Percentiles rank a stretch among this genome's conserved stretches.
Conservation (phyloP, 148 eudicot genomes). For the Nepenthes mirabilis region DNA sequence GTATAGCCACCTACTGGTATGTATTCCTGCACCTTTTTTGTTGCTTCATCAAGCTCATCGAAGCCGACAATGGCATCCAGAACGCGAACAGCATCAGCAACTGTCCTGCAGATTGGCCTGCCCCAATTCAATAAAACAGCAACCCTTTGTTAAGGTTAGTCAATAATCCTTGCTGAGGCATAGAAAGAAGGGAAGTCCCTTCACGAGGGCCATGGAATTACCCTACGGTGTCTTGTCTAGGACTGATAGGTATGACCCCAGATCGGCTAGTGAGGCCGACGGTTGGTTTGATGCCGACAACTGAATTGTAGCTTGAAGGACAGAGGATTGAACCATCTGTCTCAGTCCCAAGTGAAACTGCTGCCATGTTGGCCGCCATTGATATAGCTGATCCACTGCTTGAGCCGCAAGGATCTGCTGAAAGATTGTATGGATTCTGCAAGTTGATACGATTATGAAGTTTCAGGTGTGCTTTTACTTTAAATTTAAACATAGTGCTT, state of each 20-base stretch:
- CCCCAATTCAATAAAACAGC: not conserved
- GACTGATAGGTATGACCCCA: constrained; percentile 46
- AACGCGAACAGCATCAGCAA: constrained; percentile 33
- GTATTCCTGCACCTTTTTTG: constrained; percentile 13
- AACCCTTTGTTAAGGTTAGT: not conserved
- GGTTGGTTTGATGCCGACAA: constrained; percentile 59
- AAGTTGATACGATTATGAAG: not conserved
- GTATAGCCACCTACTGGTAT: constrained; percentile 35
- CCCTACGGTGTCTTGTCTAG: constrained; percentile 66
- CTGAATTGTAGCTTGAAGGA: constrained; percentile 38
- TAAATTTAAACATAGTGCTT: not conserved
- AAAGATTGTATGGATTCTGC: constrained; percentile 9
- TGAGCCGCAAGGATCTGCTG: constrained; percentile 37
- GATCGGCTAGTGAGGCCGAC: constrained; percentile 64
- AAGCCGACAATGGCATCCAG: constrained; percentile 36
- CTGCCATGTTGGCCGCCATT: constrained; percentile 46
- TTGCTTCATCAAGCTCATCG: constrained; percentile 30
- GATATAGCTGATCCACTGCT: constrained; percentile 54
- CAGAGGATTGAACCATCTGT: constrained; percentile 54
- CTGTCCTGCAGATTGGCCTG: constrained; percentile 51
- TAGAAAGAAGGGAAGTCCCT: not conserved
- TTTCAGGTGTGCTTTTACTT: too few relatives aligned
- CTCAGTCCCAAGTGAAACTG: constrained; percentile 52
- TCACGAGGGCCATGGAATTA: constrained; percentile 1
- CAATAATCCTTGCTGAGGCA: not conserved